Percentiles rank a stretch among this genome's conserved stretches.
phyloP scores from a whole-genome alignment of 306 rosid genomes.

The Argentina anserina region DNA sequence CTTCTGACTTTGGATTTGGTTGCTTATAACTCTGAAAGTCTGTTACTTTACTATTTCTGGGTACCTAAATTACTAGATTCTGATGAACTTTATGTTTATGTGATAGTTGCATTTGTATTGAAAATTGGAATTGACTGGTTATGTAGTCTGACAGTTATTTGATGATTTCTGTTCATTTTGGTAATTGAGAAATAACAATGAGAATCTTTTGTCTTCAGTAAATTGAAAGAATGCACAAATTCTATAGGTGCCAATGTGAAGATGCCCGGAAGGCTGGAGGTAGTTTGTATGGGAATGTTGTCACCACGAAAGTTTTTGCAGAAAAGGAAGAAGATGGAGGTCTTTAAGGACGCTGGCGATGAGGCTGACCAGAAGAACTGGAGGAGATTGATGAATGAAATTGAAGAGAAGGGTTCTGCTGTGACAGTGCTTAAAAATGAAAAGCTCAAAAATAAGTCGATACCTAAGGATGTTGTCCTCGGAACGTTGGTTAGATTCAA shows the following conservation, averaged over 20 bases:
- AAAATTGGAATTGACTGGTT: neutral
- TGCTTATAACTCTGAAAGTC: neutral
- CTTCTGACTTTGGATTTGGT: neutral
- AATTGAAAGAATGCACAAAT: constrained; percentile 30
- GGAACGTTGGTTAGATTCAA: constrained; percentile 88
- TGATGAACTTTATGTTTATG: neutral
- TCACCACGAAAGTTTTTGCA: constrained; percentile 73
- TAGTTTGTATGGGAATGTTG: constrained; percentile 74
- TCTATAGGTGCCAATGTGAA: constrained; percentile 37
- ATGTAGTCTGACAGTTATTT: neutral
- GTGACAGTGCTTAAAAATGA: constrained; percentile 60
- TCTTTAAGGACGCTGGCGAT: constrained; percentile 67
- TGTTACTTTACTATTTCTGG: neutral
- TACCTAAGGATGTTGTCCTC: constrained; percentile 62
- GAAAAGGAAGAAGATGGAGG: constrained; percentile 57
- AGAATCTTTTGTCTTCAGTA: constrained; percentile 32
- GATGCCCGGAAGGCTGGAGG: constrained; percentile 47
- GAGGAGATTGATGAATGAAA: constrained; percentile 77
- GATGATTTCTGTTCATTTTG: constrained; percentile 1
- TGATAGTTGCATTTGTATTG: neutral
- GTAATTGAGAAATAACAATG: neutral
- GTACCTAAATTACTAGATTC: neutral
- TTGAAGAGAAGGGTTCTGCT: constrained; percentile 74
- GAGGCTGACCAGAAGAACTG: constrained; percentile 84
- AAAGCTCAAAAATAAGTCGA: constrained; percentile 35